A percentile compares a stretch with the other conserved stretches of the same genome.
Conservation (phyloP, 2,329 filamentous ascomycete species). For the Colletotrichum gigasporum region DNA sequence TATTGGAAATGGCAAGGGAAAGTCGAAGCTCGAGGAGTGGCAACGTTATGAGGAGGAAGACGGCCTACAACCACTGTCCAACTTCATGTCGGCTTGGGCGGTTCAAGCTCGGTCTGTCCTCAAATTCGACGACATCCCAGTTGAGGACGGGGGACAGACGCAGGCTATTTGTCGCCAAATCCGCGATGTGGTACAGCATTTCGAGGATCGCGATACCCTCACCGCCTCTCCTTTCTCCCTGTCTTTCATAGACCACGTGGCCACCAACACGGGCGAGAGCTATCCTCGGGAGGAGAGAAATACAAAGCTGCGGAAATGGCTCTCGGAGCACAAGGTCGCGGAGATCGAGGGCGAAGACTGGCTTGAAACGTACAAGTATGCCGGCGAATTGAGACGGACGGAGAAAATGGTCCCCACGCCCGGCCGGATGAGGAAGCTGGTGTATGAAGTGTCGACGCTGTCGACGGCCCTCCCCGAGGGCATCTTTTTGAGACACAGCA, state of each 20-base stretch:
- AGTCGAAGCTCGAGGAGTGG: too few relatives aligned
- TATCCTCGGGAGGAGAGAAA: background rate
- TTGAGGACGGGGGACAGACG: too few relatives aligned
- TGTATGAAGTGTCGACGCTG: conserved; percentile 55
- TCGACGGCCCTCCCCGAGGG: conserved; percentile 57
- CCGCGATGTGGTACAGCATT: background rate
- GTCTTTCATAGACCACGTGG: background rate
- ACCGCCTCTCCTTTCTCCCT: background rate
- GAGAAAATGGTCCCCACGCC: background rate
- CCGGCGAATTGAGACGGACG: background rate
- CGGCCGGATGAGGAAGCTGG: conserved; percentile 55
- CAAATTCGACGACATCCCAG: too few relatives aligned
- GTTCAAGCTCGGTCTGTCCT: background rate
- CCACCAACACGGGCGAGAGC: background rate
- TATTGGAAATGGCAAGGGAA: background rate
- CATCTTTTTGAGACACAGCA: conserved; percentile 58
- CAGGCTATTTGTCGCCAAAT: background rate
- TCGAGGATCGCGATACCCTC: background rate
- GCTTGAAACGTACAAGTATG: background rate
- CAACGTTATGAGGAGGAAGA: too few relatives aligned
- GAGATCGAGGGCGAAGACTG: background rate
- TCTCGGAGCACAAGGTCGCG: background rate
- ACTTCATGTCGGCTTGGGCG: background rate
- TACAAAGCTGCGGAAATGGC: background rate
- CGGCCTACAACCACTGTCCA: background rate